A percentile compares a stretch with the other conserved stretches of the same genome.
Conservation (phyloP, 2,329 filamentous ascomycete genomes). For the Neophaeococcomyces aloes region DNA sequence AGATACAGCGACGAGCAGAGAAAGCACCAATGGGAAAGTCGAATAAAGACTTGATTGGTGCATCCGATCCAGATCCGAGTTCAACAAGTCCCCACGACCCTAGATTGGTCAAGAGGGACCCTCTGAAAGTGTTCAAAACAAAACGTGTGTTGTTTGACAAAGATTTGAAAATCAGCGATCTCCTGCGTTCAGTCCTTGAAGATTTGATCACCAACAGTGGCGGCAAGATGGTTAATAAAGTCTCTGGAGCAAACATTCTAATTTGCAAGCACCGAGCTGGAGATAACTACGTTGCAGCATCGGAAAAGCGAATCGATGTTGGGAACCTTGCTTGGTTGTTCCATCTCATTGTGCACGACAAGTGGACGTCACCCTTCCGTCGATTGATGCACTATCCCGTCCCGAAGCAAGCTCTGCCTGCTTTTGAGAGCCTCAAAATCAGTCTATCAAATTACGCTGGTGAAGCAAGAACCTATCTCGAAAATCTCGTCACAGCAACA, state of each 20-base stretch:
- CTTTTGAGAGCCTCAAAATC: constrained; percentile 66
- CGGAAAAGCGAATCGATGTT: constrained; percentile 67
- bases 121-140: constrained; percentile 62
- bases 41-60: constrained; percentile 56
- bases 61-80: constrained; percentile 31
- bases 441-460: constrained; percentile 95
- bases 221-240: constrained; percentile 54
- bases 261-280: constrained; percentile 83
- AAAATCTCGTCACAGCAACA: constrained; percentile 75
- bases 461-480: constrained; percentile 83
- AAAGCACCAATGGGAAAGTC: constrained; percentile 49
- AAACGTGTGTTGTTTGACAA: constrained; percentile 66
- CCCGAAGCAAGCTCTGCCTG: constrained; percentile 63
- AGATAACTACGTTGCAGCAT: constrained; percentile 63
- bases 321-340: constrained; percentile 93
- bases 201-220: constrained; percentile 62
- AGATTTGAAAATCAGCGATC: constrained; percentile 61
- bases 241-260: constrained; percentile 67
- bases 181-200: constrained; percentile 56
- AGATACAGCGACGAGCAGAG: constrained; percentile 54
- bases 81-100: constrained; percentile 19
- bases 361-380: constrained; percentile 75
- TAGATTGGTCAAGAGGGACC: no score
- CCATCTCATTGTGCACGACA: constrained; percentile 75
- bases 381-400: constrained; percentile 85